Evolutionary conservation across 1,139 yeast species (phyloP), one percentile per base, ranked within the genome.

Genomic region (Blastobotrys capitulatus): DNA sequence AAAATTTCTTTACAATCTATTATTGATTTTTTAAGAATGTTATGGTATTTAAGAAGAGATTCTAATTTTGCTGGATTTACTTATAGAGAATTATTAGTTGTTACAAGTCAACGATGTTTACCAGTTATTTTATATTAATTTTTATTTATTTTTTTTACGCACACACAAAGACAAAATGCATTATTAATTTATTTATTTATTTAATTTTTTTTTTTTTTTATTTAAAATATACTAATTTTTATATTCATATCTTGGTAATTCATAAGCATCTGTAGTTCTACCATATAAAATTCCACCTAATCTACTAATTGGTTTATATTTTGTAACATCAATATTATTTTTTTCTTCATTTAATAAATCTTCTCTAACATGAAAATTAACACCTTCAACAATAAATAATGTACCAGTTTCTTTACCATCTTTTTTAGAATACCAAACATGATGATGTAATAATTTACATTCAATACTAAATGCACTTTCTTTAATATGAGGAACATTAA

Each of bases 391-490:
- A 47, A 79, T 67, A 37, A 69, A 62, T 16, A 75, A 59, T 0
- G 70, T 66, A 2, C 81, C 79, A 0, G 78, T 67, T 13, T 61
- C 63, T 40, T 60, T 63, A 1, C 61, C 65, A 2, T 76, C 71
- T 45, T 67, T 67, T 52, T 69, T 73, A 7, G 83, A 75, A 16
- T 55, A 65, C 75, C 77, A 77, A 19, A 72, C 75, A 56, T 76
- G 80, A 16, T 60, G 55, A 47, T 69, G 68, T 18, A 76, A 53
- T 31, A 79, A 63, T 59, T 75, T 78, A 32, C 76, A 80, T 61
- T 81, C 86, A 15, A 81, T 59, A 3, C 83, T 76, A 57, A 81
- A 79, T 1, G 81, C 83, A 38, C 81, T 74, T 56, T 81, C 86
- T 0, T 78, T 80, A 9, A 81, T 86, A 57, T 76, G 80, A 5